Conservation (phyloP, 306 rosid species). For the Lathyrus tuberosus region DNA sequence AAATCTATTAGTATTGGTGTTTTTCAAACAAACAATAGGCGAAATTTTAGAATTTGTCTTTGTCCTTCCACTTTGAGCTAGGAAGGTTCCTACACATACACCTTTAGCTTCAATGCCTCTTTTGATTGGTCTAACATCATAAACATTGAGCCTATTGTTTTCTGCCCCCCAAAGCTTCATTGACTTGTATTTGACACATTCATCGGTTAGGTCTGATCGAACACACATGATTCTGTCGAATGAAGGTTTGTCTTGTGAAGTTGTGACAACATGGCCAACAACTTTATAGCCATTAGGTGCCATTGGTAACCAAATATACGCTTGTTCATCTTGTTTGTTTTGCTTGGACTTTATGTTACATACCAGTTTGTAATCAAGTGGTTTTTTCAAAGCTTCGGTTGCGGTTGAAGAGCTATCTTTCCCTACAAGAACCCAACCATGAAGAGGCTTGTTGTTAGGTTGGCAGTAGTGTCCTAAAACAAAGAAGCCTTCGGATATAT, state of each 20-base stretch:
- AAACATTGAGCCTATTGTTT: conserved; percentile 45
- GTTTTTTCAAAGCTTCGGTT: conserved; percentile 44
- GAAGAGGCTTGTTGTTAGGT: conserved; percentile 62
- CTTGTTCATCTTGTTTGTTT: conserved; percentile 52
- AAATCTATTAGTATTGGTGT: conserved; percentile 30
- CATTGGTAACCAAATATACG: conserved; percentile 71
- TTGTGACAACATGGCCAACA: conserved; percentile 63
- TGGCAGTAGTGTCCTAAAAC: conserved; percentile 67
- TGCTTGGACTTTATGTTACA: conserved; percentile 56
- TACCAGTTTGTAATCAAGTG: conserved; percentile 62
- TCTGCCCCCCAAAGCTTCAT: conserved; percentile 62
- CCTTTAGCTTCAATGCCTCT: conserved; percentile 58
- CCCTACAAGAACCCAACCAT: conserved; percentile 69
- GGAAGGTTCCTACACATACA: conserved; percentile 64
- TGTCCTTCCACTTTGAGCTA: conserved; percentile 48
- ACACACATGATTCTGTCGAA: conserved; percentile 65
- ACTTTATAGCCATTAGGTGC: conserved; percentile 69
- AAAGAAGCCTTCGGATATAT: conserved; percentile 60
- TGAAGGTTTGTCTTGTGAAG: conserved; percentile 60
- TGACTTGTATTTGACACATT: conserved; percentile 46
- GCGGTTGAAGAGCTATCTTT: conserved; percentile 41
- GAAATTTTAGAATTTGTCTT: conserved; percentile 2
- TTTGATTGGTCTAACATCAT: conserved; percentile 49
- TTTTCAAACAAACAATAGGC: conserved; percentile 63
- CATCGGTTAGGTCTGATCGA: conserved; percentile 59